phyloP scores from a whole-genome alignment of 108 stramenopile genomes.

The Poteriospumella lacustris region DNA sequence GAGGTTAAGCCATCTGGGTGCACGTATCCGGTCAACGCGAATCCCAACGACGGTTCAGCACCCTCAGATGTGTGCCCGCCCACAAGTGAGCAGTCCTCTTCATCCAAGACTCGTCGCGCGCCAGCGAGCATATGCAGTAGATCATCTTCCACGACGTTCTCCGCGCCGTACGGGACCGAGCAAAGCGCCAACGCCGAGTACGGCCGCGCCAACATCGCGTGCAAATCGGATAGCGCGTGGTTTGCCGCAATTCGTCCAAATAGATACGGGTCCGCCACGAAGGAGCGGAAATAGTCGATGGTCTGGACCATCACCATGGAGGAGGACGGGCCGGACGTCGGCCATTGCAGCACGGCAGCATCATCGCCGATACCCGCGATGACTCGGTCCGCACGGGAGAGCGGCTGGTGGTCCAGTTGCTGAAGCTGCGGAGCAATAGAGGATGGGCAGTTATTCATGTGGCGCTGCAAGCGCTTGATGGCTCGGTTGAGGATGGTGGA shows the following conservation, averaged over 20 bases:
- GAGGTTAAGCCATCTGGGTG: not conserved
- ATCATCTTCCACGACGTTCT: slow-evolving; percentile 45
- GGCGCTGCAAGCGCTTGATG: too few species aligned
- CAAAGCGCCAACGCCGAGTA: slow-evolving; percentile 47
- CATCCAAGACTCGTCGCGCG: slow-evolving; percentile 41
- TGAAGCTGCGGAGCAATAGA: too few species aligned
- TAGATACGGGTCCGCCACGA: slow-evolving; percentile 57
- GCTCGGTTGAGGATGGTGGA: too few species aligned
- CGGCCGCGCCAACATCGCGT: slow-evolving; percentile 61
- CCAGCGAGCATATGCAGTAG: slow-evolving; percentile 57
- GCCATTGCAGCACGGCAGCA: too few species aligned
- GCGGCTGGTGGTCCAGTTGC: too few species aligned
- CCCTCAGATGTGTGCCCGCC: slow-evolving; percentile 69
- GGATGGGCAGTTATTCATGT: too few species aligned
- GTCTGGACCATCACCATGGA: slow-evolving; percentile 61
- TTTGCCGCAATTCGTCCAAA: slow-evolving; percentile 62
- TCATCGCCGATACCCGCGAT: too few species aligned
- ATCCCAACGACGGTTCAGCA: slow-evolving; percentile 55
- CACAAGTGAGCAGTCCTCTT: slow-evolving; percentile 48
- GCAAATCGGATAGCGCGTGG: slow-evolving; percentile 60
- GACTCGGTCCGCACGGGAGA: too few species aligned
- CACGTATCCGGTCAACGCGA: slow-evolving; percentile 47
- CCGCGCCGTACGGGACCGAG: slow-evolving; percentile 42
- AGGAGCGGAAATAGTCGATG: slow-evolving; percentile 59
- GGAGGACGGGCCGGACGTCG: too few species aligned